Evolutionary conservation across 768 basidiomycete species (phyloP).

Genomic region (Ramaria sp.): DNA sequence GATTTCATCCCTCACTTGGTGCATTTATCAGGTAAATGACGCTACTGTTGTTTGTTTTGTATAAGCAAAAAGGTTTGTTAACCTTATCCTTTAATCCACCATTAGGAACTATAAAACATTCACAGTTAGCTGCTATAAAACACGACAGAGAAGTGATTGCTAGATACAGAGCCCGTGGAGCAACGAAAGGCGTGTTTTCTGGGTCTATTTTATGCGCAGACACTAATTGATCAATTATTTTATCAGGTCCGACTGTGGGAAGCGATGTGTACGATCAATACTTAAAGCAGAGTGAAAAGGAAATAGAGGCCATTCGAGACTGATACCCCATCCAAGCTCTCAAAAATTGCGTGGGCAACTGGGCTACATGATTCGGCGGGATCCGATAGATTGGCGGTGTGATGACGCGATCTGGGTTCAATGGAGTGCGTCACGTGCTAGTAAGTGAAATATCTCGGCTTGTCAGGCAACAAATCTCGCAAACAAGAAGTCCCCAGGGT

Average conservation of each 20-base stretch:
- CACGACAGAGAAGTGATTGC: slow-evolving; percentile 67
- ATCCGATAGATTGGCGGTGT: too few species aligned
- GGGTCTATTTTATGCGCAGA: not conserved
- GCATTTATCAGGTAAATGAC: slow-evolving; percentile 60
- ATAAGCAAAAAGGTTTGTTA: not conserved
- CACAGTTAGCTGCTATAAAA: slow-evolving; percentile 63
- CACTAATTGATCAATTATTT: not conserved
- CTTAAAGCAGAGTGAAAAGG: slow-evolving; percentile 42
- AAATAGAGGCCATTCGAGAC: slow-evolving; percentile 60
- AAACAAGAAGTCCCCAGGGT: too few species aligned
- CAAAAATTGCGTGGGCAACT: too few species aligned
- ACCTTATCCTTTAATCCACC: not conserved
- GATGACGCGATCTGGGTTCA: too few species aligned
- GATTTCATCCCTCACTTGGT: slow-evolving; percentile 65
- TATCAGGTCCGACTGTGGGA: slow-evolving; percentile 1
- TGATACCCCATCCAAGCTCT: too few species aligned
- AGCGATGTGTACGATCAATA: slow-evolving; percentile 55
- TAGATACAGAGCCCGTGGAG: slow-evolving; percentile 44
- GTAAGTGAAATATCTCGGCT: too few species aligned
- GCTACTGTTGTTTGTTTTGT: not conserved
- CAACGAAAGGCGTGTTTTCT: slow-evolving; percentile 35
- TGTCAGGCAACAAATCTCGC: too few species aligned
- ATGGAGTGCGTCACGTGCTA: too few species aligned
- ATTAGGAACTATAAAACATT: slow-evolving; percentile 79
- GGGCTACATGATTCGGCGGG: too few species aligned